Base-by-base conservation (phyloP, 495 filamentous ascomycete genomes). In the Margaritispora aquatica region DNA sequence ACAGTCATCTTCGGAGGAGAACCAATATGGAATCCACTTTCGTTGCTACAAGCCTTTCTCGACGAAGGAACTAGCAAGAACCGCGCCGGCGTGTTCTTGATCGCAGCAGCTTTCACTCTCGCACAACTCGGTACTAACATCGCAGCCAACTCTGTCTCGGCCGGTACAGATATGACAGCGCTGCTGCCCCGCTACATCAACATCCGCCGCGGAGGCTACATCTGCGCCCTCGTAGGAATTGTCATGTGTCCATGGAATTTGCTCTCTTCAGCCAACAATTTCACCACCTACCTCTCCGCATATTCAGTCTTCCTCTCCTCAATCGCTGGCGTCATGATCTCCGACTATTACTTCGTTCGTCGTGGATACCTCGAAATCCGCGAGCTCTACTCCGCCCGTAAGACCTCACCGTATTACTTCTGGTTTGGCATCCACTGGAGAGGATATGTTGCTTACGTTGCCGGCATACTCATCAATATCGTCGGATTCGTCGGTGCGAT, bases 271-370 rank as follows among this genome's bases (percentile, higher is more conserved):
- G 80, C 83, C n/a, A 96, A 95, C 73, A 84, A 88, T 69, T 97
- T 97, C 77, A 92, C 88, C n/a, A 92, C 89, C 47, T 97, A 96
- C 66, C 85, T 97, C 4, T 93, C 88, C 13, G 88, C 92, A 23
- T 96, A 97, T 75, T 91, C 89, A n/a, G 89, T 97, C 60, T 97
- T 97, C 75, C 83, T 97, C 23, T 92, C 88, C 49, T 89, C 89
- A 36, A 94, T 97, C 65, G 92, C 90, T 15, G 92, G 92, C 19
- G 90, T 95, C 57, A 94, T 97, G 68, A 78, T 91, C 66, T 84
- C 75, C 70, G 92, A 97, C 73, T 97, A 96, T 77, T 97, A 96
- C 73, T 62, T 90, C 58, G 89, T 96, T 20, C 89, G 91, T 58
- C 82, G 80, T 8, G 92, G 92, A 38, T 96, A 92, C 69, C 79